These are phyloP conservation scores for Rhynchosporium secalis DNA, from an alignment of 2,329 filamentous ascomycete species.

Conservation along the genomic window DNA sequence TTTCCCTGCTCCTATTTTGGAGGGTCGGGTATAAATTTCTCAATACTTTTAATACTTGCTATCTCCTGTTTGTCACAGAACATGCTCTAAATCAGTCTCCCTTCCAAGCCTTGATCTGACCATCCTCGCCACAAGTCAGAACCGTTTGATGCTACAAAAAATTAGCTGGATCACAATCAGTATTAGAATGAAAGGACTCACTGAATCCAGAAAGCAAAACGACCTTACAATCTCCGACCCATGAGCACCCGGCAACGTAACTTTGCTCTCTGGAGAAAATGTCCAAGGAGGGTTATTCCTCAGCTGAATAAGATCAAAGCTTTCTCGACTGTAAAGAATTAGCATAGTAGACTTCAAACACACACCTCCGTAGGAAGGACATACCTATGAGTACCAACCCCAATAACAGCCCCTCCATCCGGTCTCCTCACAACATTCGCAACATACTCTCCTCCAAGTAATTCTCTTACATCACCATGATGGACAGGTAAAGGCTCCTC, in stretches of 20 bases:
- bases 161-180: constrained; percentile 12
- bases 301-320: constrained; percentile 62
- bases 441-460: constrained; percentile 72
- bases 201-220: constrained; percentile 64
- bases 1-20: no score
- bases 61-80: no score
- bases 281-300: constrained; percentile 54
- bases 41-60: neutral
- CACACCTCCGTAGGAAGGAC: constrained; percentile 36
- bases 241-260: constrained; percentile 62
- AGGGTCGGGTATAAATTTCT: no score
- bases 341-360: constrained; percentile 13
- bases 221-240: constrained; percentile 63
- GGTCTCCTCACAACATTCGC: constrained; percentile 64
- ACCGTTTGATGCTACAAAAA: constrained; percentile 37
- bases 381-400: constrained; percentile 67
- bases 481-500: constrained; percentile 50
- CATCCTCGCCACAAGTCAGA: constrained; percentile 45
- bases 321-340: constrained; percentile 47
- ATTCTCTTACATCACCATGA: constrained; percentile 68
- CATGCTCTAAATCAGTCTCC: constrained; percentile 27
- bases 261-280: constrained; percentile 55
- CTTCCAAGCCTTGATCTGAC: constrained; percentile 43
- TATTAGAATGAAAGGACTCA: constrained; percentile 28
- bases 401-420: constrained; percentile 61